These are phyloP conservation scores for Metrosideros polymorpha DNA, from an alignment of 441 rosid genomes.

Conservation along the genomic window DNA sequence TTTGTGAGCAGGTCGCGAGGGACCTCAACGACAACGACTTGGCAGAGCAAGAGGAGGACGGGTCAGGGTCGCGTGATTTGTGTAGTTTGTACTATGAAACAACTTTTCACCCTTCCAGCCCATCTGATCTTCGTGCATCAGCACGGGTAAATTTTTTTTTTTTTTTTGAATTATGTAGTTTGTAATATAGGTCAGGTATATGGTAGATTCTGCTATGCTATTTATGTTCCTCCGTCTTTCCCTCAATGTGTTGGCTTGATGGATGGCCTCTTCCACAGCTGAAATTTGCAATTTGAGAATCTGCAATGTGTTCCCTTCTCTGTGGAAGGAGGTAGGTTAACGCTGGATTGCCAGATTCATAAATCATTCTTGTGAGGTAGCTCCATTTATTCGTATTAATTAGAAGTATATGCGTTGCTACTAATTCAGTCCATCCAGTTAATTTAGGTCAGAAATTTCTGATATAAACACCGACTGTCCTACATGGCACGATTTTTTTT, in stretches of 20 bases:
- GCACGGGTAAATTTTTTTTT: not conserved
- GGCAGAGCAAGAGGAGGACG: no score
- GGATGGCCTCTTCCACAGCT: not conserved
- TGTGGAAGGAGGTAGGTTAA: not conserved
- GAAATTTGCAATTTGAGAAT: not conserved
- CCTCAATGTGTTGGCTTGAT: not conserved
- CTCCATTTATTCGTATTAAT: not conserved
- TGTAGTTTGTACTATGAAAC: not conserved
- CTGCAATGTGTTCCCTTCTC: not conserved
- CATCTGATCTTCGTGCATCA: not conserved
- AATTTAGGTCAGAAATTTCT: no score
- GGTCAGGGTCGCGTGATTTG: no score
- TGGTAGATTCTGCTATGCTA: not conserved
- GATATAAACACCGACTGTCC: no score
- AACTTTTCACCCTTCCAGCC: not conserved
- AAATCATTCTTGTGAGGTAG: constrained; percentile 98
- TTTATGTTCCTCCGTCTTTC: not conserved
- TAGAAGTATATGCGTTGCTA: constrained; percentile 4
- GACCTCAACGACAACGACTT: no score
- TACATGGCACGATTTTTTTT: no score
- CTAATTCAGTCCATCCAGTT: no score
- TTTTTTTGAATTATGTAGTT: not conserved
- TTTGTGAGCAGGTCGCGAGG: no score
- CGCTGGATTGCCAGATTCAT: constrained; percentile 86
- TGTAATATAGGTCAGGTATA: not conserved